Conservation (phyloP, 2,329 filamentous ascomycete species). For the Colletotrichum tabaci region DNA sequence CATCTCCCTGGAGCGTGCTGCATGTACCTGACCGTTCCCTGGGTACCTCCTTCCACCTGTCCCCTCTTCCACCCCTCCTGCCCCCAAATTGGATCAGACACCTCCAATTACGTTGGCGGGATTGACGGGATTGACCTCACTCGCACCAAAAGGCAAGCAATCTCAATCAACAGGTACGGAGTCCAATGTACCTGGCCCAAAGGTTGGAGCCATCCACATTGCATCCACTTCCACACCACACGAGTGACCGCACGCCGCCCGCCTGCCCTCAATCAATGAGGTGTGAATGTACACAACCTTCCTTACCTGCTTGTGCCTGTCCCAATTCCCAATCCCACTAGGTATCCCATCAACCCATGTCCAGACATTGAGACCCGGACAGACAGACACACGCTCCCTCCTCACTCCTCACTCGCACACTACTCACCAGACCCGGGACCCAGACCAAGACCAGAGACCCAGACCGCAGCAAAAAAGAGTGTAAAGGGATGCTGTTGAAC, state of each 20-base stretch:
- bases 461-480: slow-evolving; percentile 34
- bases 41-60: slow-evolving; percentile 21
- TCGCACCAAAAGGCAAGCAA: slow-evolving; percentile 22
- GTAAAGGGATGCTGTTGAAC: slow-evolving; percentile 41
- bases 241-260: slow-evolving; percentile 21
- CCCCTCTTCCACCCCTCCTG: not conserved
- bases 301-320: slow-evolving; percentile 1
- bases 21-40: slow-evolving; percentile 22
- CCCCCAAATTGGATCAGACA: slow-evolving; percentile 32
- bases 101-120: slow-evolving; percentile 38
- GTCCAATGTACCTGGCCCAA: slow-evolving; percentile 17
- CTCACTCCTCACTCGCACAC: slow-evolving; percentile 18
- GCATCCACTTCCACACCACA: slow-evolving; percentile 29
- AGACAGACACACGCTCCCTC: slow-evolving; percentile 1
- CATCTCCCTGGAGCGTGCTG: not conserved
- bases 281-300: slow-evolving; percentile 14
- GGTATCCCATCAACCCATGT: slow-evolving; percentile 35
- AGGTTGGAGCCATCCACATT: slow-evolving; percentile 36
- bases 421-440: slow-evolving; percentile 22
- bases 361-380: slow-evolving; percentile 32
- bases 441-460: slow-evolving; percentile 37
- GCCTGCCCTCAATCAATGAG: slow-evolving; percentile 31
- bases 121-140: slow-evolving; percentile 40
- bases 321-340: slow-evolving; percentile 35
- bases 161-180: slow-evolving; percentile 5